A percentile compares a stretch with the other conserved stretches of the same genome.
phyloP scores from a whole-genome alignment of 2,329 filamentous ascomycete genomes.

The Xylaria digitata region DNA sequence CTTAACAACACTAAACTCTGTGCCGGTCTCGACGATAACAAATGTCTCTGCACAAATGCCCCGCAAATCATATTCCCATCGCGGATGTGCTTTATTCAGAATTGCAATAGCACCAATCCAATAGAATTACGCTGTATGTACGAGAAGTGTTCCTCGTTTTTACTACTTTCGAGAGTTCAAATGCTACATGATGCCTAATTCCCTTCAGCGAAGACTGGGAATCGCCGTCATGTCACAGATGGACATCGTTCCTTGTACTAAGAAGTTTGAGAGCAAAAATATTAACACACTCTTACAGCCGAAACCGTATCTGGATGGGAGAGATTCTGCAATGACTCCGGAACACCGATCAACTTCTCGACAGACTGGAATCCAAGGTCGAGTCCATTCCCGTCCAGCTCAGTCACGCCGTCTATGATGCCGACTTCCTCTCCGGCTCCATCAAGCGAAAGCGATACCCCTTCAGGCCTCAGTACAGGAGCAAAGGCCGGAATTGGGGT shows the following conservation, averaged over 20 bases:
- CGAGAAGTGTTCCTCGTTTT: background rate
- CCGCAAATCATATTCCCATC: slow-evolving; percentile 28
- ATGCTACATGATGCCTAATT: background rate
- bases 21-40: slow-evolving; percentile 36
- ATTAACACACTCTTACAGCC: slow-evolving; percentile 27
- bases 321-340: slow-evolving; percentile 32
- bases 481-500: slow-evolving; percentile 50
- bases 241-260: background rate
- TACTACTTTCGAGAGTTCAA: background rate
- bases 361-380: background rate
- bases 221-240: background rate
- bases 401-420: slow-evolving; percentile 2
- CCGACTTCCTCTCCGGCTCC: slow-evolving; percentile 17
- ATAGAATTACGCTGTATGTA: slow-evolving; percentile 28
- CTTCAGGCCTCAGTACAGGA: slow-evolving; percentile 27
- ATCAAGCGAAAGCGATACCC: slow-evolving; percentile 4
- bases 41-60: slow-evolving; percentile 42
- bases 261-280: background rate
- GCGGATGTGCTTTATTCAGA: slow-evolving; percentile 31
- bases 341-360: slow-evolving; percentile 11
- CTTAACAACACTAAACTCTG: slow-evolving; percentile 35
- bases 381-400: background rate
- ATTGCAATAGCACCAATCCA: slow-evolving; percentile 16
- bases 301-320: slow-evolving; percentile 29
- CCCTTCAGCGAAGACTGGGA: background rate